Conservation (phyloP, 2,329 filamentous ascomycete species). For the Colletotrichum trifolii region DNA sequence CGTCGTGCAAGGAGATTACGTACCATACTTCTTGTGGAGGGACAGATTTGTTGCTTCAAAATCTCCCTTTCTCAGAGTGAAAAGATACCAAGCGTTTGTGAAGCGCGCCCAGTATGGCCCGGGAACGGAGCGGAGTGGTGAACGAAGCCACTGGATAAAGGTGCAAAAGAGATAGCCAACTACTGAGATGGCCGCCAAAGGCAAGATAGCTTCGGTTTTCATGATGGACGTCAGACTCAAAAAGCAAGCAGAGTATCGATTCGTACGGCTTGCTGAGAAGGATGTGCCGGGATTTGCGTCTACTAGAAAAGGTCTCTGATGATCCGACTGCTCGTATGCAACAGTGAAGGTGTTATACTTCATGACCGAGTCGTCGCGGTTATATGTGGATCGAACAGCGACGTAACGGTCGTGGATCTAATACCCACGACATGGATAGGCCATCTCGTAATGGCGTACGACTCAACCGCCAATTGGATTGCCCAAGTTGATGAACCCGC, state of each 20-base stretch:
- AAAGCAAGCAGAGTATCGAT: too few species aligned
- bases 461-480: too few species aligned
- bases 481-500: too few species aligned
- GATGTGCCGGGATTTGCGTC: too few species aligned
- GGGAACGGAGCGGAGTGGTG: slow-evolving; percentile 41
- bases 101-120: slow-evolving; percentile 44
- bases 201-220: slow-evolving; percentile 5
- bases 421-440: too few species aligned
- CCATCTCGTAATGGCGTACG: slow-evolving; percentile 1
- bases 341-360: too few species aligned
- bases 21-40: slow-evolving; percentile 46
- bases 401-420: too few species aligned
- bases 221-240: not conserved
- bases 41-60: slow-evolving; percentile 44
- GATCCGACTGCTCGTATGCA: too few species aligned
- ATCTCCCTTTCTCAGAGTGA: slow-evolving; percentile 39
- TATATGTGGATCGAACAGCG: too few species aligned
- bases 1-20: not conserved
- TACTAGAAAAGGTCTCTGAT: too few species aligned
- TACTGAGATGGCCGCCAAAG: not conserved
- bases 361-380: too few species aligned
- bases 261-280: too few species aligned
- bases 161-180: not conserved
- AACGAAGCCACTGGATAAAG: slow-evolving; percentile 25
- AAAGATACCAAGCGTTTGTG: slow-evolving; percentile 45